A percentile compares a stretch with the other conserved stretches of the same genome.
Evolutionary conservation across 495 filamentous ascomycete species (phyloP).

Genomic region (Podospora pseudoanserina): DNA sequence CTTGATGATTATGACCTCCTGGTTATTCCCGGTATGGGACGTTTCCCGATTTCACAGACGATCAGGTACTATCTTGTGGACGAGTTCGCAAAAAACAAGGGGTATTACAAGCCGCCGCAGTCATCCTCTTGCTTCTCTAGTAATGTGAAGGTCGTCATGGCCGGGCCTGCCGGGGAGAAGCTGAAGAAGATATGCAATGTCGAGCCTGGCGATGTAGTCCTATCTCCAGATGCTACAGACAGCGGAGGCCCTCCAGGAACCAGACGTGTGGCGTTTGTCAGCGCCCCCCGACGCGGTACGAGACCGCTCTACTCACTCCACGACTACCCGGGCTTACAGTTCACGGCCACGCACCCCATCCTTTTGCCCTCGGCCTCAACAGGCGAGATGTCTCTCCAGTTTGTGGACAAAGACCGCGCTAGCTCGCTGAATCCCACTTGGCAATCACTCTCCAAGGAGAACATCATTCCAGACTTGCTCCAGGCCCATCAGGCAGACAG

Average conservation of each 20-base stretch:
- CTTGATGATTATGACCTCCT: background rate
- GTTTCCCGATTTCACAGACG: background rate
- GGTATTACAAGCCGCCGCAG: background rate
- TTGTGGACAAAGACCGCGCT: background rate
- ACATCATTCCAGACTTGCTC: background rate
- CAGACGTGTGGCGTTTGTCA: background rate
- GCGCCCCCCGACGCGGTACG: background rate
- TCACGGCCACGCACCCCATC: background rate
- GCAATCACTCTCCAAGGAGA: background rate
- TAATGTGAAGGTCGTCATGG: background rate
- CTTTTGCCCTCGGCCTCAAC: background rate
- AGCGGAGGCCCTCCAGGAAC: background rate
- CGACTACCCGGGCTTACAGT: background rate
- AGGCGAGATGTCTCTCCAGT: background rate
- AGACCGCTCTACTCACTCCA: background rate
- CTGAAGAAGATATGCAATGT: background rate
- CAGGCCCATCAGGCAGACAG: background rate
- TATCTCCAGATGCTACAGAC: background rate
- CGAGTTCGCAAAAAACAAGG: background rate
- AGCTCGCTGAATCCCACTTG: constrained; percentile 1
- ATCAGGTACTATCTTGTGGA: background rate
- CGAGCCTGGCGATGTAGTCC: background rate
- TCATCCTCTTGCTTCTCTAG: background rate
- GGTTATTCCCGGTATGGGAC: background rate
- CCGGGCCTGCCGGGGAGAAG: background rate